Conservation (phyloP, 2,329 filamentous ascomycete genomes). For the Aspergillus novoparasiticus region DNA sequence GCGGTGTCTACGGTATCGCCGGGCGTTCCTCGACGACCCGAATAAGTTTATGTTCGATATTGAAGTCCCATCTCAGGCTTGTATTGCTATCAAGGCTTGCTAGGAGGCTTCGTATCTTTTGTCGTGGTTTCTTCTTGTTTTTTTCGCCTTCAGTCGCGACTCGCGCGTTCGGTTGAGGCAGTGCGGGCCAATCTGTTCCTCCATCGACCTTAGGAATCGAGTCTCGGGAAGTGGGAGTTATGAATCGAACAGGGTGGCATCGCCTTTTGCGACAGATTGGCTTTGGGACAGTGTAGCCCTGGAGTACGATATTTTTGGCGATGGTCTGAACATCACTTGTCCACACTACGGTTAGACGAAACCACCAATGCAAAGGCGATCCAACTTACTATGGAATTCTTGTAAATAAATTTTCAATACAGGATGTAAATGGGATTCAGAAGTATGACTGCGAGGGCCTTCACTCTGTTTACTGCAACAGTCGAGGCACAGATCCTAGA, state of each 20-base stretch:
- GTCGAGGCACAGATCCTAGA: too few species aligned
- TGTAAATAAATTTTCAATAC: neutral
- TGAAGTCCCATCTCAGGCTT: slow-evolving; percentile 17
- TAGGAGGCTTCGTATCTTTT: neutral
- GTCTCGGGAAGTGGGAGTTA: neutral
- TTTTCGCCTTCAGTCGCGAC: neutral
- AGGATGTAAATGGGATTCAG: neutral
- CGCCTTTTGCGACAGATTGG: neutral
- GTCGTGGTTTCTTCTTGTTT: neutral
- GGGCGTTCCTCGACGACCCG: slow-evolving; percentile 13
- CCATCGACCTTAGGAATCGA: neutral
- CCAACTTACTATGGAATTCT: neutral
- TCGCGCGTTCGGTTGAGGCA: neutral
- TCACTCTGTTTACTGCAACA: too few species aligned
- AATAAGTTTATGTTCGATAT: slow-evolving; percentile 14
- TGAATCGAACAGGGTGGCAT: neutral
- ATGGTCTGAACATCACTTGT: neutral
- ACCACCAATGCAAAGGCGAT: neutral
- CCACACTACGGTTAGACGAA: neutral
- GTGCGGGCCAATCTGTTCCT: neutral
- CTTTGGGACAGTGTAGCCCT: too few species aligned
- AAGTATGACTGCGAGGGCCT: neutral
- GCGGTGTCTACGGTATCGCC: slow-evolving; percentile 18
- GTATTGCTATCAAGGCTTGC: slow-evolving; percentile 11
- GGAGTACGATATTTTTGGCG: too few species aligned